phyloP scores from a whole-genome alignment of 2,329 filamentous ascomycete genomes.

The Fusarium compactum region DNA sequence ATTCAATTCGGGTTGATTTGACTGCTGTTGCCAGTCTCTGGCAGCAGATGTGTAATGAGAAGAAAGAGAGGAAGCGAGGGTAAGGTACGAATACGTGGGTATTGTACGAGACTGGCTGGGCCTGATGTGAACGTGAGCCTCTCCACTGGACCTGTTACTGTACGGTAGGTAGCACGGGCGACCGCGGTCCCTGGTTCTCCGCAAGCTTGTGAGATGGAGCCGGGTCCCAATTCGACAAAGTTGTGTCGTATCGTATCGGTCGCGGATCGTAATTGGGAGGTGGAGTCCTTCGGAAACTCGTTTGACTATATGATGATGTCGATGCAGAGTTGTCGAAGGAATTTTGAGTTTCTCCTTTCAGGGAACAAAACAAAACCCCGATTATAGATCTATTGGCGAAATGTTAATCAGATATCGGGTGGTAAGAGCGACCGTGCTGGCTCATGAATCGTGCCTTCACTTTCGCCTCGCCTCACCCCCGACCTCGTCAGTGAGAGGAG shows the following conservation, averaged over 20 bases:
- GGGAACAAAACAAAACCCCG: not conserved
- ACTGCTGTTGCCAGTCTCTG: conserved; percentile 25
- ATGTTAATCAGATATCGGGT: not conserved
- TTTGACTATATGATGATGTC: conserved; percentile 37
- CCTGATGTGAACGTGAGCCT: conserved; percentile 11
- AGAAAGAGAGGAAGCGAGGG: conserved; percentile 13
- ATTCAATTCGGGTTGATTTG: conserved; percentile 10
- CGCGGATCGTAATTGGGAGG: conserved; percentile 40
- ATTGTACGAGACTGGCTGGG: conserved; percentile 22
- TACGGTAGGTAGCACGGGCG: conserved; percentile 25
- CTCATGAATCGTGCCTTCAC: conserved; percentile 26
- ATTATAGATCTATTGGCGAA: not conserved
- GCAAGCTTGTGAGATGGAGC: conserved; percentile 40
- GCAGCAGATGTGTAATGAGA: conserved; percentile 29
- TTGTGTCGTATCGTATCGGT: conserved; percentile 43
- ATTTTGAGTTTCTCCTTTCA: not conserved
- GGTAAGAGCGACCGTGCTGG: conserved; percentile 1
- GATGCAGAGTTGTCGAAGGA: not conserved
- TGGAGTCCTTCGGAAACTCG: conserved; percentile 29
- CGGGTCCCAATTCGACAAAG: conserved; percentile 28
- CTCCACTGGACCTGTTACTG: conserved; percentile 17
- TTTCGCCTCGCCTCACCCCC: conserved; percentile 31
- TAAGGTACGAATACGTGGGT: conserved; percentile 40
- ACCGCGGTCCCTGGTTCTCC: conserved; percentile 37
- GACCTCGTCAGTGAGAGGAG: conserved; percentile 20